Evolutionary conservation across 2,329 filamentous ascomycete genomes (phyloP), one percentile per base, ranked within the genome.

Genomic region (Trichoderma koningii): DNA sequence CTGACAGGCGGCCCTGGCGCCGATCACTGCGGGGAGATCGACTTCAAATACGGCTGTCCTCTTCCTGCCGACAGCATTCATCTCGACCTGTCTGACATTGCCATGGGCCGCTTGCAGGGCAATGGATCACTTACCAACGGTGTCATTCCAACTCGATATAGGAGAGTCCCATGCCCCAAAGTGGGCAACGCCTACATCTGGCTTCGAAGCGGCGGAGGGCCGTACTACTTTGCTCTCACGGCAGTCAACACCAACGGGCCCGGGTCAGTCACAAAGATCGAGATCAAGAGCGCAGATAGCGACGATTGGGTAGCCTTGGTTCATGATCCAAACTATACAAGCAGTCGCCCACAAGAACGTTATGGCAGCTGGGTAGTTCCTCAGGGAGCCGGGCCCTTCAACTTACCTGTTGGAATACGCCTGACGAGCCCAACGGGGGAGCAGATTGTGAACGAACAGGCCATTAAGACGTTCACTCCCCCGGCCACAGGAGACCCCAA

Each of bases 301-400:
- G 21, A 14, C n/a, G 45, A 38, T 23, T 62, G 59, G 59, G 34
- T 62, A 10, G 23, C 59, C 9, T 41, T 62, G n/a, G 48, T 21
- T 4, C 59, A 62, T 34, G 59, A 62, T n/a, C 59, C 59, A n/a
- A 53, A 62, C n/a, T 62, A 62, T n/a, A 62, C 59, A 5, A 62
- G 59, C 23, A 62, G 59, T 23, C 47, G 59, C 14, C 59, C 59
- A 30, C 59, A 62, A 34, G 59, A 62, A 23, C 59, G 59, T 12
- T 62, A 62, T 42, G 59, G 59, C n/a, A 62, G 59, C 12, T 62
- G 59, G 59, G 38, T 45, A 3, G 45, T 62, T 21, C 59, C 59
- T 12, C 59, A 53, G n/a, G 59, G 59, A 34, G 30, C 48, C 9
- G 59, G 59, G 5, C 59, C 59, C 21, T 62, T 62, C 26, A 62